phyloP scores from a whole-genome alignment of 2,329 filamentous ascomycete species.

The Biscogniauxia sp. region DNA sequence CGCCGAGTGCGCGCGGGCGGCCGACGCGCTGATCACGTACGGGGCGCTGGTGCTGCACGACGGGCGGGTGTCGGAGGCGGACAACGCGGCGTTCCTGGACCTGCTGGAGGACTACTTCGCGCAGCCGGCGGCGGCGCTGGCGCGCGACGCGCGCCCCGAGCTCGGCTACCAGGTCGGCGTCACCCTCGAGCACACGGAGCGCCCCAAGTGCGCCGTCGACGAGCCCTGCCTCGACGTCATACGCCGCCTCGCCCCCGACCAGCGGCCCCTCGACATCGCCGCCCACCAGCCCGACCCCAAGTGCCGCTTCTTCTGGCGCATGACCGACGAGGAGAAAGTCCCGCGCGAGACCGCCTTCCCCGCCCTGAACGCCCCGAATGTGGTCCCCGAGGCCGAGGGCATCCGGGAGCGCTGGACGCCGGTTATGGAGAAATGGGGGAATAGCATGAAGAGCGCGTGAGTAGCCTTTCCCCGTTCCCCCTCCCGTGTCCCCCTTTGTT shows the following conservation, averaged over 20 bases:
- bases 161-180: slow-evolving; percentile 61
- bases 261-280: slow-evolving; percentile 57
- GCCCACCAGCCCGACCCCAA: slow-evolving; percentile 59
- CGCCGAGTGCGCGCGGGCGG: slow-evolving; percentile 53
- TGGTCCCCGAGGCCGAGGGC: slow-evolving; percentile 48
- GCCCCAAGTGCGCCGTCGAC: slow-evolving; percentile 62
- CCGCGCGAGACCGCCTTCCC: slow-evolving; percentile 56
- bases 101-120: slow-evolving; percentile 65
- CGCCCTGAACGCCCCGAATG: slow-evolving; percentile 53
- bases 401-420: slow-evolving; percentile 52
- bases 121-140: slow-evolving; percentile 47
- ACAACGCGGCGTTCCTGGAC: slow-evolving; percentile 58
- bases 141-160: slow-evolving; percentile 54
- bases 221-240: slow-evolving; percentile 60
- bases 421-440: slow-evolving; percentile 57
- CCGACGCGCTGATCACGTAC: slow-evolving; percentile 56
- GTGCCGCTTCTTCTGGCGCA: slow-evolving; percentile 63
- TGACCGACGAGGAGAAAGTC: slow-evolving; percentile 45
- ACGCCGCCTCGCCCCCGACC: slow-evolving; percentile 48
- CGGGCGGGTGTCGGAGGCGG: slow-evolving; percentile 53
- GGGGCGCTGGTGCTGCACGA: slow-evolving; percentile 60
- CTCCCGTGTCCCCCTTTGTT: too few species aligned
- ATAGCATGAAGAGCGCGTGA: slow-evolving; percentile 59
- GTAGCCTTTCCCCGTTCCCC: too few species aligned
- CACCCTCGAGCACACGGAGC: slow-evolving; percentile 62